phyloP scores from a whole-genome alignment of 169 alveolate genomes.

The Cryptosporidium viatorum region DNA sequence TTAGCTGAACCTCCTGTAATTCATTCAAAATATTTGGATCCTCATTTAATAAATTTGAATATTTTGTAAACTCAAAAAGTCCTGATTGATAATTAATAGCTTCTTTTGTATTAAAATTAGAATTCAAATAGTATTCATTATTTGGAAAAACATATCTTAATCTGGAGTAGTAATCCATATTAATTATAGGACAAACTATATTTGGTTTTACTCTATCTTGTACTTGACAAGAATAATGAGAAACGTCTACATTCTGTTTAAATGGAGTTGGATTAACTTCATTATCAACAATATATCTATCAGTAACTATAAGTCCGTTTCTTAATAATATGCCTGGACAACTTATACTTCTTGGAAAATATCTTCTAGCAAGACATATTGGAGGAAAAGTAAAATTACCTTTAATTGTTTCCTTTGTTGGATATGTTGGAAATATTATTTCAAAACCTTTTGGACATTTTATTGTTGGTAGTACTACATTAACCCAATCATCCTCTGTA shows the following conservation, averaged over 20 bases:
- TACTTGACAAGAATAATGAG: slow-evolving; percentile 42
- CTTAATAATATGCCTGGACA: slow-evolving; percentile 59
- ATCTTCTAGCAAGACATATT: slow-evolving; percentile 21
- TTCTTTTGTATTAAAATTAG: background rate
- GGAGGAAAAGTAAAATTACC: slow-evolving; percentile 24
- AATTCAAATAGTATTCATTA: background rate
- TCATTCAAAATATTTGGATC: background rate
- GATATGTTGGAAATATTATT: slow-evolving; percentile 35
- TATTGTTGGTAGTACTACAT: slow-evolving; percentile 30
- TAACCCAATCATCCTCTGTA: slow-evolving; percentile 61
- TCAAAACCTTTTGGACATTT: slow-evolving; percentile 64
- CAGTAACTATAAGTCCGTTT: slow-evolving; percentile 45
- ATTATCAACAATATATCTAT: slow-evolving; percentile 30
- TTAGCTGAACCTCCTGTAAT: background rate
- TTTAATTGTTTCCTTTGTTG: background rate
- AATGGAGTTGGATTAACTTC: slow-evolving; percentile 72
- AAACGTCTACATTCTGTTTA: slow-evolving; percentile 25
- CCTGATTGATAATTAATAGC: slow-evolving; percentile 17
- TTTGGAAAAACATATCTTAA: background rate
- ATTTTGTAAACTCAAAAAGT: background rate
- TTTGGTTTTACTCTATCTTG: slow-evolving; percentile 43
- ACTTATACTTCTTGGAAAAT: slow-evolving; percentile 43
- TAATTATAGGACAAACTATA: slow-evolving; percentile 44
- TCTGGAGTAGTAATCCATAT: background rate
- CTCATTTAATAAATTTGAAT: background rate